Evolutionary conservation across 768 basidiomycete species (phyloP), one percentile per base, ranked within the genome.

Genomic region (Albatrellus ellisii): DNA sequence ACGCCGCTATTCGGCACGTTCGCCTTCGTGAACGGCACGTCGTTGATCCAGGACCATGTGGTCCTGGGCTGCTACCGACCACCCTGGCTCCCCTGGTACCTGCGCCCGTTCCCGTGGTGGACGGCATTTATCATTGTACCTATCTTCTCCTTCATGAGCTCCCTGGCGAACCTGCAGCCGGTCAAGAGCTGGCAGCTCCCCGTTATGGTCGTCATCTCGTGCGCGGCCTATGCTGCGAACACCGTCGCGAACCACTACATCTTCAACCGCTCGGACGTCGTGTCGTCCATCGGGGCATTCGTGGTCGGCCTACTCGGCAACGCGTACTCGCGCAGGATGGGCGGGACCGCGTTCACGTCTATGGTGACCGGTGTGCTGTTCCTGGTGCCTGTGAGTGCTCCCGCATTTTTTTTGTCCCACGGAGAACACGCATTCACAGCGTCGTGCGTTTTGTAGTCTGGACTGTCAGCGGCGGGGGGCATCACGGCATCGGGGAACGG

Each of bases 281-380:
- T 86, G 24, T 83, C 81, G 38, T 80, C 81, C 10, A 82, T 86
- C 50, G 84, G 84, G 0, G 83, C 84, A 4, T 87, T 86, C 48
- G 79, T 73, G 1, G 76, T 84, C 22, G 82, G 84, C 17, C 46
- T 86, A 20, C 61, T 86, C 14, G 84, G 83, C 3, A 87, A 86
- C 51, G 59, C 78, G 1, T 87, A 86, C 58, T 85, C 84, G 26
- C 69, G 85, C 34, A 72, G 73, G 53, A 80, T 83, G 70, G 72
- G 79, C 3, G 85, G 85, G 5, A 88, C 85, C 1, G 86, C 86
- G 17, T 89, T 89, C 60, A 86, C 84, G 5, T 77, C 78, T 1
- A 90, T 90, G 87, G 83, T 88, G 22, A 82, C 84, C n/a, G 87
- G 85, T 33, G 82, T 91, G 12, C 59, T 87, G 44, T 85, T 90